Evolutionary conservation across 495 filamentous ascomycete genomes (phyloP).

Genomic region (Jackrogersella minutella): DNA sequence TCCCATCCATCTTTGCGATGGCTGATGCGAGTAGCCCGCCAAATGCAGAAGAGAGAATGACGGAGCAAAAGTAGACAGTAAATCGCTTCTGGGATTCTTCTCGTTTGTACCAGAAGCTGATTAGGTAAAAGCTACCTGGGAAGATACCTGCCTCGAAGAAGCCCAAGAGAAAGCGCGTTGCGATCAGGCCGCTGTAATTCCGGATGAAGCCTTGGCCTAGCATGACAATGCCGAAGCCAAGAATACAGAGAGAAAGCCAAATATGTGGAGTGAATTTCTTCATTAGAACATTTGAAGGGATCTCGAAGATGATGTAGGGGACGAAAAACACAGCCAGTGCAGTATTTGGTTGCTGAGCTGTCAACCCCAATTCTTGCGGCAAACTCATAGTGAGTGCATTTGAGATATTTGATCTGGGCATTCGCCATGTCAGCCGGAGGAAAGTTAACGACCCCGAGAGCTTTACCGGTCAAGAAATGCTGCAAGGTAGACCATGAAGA

Average conservation of each 20-base stretch:
- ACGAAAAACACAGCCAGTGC: constrained; percentile 80
- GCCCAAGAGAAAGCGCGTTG: constrained; percentile 61
- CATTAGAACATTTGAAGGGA: constrained; percentile 78
- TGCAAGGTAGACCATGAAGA: constrained; percentile 81
- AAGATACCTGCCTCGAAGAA: constrained; percentile 70
- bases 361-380: constrained; percentile 66
- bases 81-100: constrained; percentile 54
- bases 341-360: constrained; percentile 71
- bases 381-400: constrained; percentile 70
- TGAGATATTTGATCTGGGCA: too few species aligned
- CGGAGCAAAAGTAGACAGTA: constrained; percentile 80
- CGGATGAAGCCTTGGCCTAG: constrained; percentile 60
- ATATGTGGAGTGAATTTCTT: constrained; percentile 61
- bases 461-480: constrained; percentile 68
- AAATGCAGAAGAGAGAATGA: constrained; percentile 76
- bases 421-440: not conserved
- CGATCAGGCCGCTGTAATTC: constrained; percentile 57
- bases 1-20: constrained; percentile 70
- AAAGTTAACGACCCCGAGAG: not conserved
- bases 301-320: constrained; percentile 80
- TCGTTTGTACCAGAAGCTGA: constrained; percentile 70
- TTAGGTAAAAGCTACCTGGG: constrained; percentile 81
- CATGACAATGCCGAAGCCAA: constrained; percentile 60
- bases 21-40: constrained; percentile 75
- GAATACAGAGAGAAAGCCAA: constrained; percentile 65